Evolutionary conservation across 306 rosid genomes (phyloP).

Genomic region (Vigna unguiculata): DNA sequence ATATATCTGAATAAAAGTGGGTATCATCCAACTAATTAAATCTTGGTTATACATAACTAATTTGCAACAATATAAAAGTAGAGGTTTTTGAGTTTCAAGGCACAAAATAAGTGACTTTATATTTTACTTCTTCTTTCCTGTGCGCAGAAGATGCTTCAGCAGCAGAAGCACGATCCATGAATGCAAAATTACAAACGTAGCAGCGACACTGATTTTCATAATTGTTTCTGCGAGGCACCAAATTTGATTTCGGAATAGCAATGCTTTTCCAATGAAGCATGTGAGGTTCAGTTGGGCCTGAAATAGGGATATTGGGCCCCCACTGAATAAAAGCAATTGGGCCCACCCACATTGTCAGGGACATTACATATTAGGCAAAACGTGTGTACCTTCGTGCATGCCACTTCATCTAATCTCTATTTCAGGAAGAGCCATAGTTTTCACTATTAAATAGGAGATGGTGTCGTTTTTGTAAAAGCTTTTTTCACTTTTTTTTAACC

Average conservation of each 20-base stretch:
- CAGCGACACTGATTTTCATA: background rate
- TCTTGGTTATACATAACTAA: too few relatives aligned
- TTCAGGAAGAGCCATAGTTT: background rate
- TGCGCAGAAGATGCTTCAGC: background rate
- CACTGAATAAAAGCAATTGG: constrained; percentile 32
- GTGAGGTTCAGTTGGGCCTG: constrained; percentile 43
- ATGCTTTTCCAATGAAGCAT: constrained; percentile 26
- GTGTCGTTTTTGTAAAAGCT: too few relatives aligned
- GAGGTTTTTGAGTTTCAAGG: too few relatives aligned
- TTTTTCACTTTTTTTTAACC: background rate
- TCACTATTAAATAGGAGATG: background rate
- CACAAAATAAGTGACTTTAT: too few relatives aligned
- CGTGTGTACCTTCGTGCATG: constrained; percentile 5
- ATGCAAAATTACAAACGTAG: background rate
- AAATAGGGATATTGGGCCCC: constrained; percentile 36
- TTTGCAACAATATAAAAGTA: too few relatives aligned
- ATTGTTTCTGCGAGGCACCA: background rate
- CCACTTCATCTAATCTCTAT: constrained; percentile 1
- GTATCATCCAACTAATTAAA: too few relatives aligned
- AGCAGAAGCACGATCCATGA: constrained; percentile 19
- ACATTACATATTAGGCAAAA: background rate
- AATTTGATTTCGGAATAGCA: constrained; percentile 3
- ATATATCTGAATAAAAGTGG: too few relatives aligned
- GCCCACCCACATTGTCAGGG: background rate
- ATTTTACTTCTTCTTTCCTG: too few relatives aligned